Conservation (phyloP, 2,329 filamentous ascomycete genomes). For the Pseudogymnoascus verrucosus region DNA sequence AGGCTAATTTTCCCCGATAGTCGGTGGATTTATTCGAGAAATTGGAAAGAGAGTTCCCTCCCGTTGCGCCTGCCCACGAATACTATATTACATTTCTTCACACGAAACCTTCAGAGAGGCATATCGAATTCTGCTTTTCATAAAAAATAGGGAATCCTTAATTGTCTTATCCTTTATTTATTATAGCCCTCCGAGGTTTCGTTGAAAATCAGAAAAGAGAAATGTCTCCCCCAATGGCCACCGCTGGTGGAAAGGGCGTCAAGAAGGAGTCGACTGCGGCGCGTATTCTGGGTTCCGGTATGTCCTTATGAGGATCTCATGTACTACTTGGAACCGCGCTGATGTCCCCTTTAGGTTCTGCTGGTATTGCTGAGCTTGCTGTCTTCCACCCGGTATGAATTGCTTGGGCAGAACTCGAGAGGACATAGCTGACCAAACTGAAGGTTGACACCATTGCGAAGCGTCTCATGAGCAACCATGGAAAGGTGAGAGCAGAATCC, state of each 20-base stretch:
- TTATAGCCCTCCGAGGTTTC: background rate
- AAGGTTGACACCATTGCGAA: slow-evolving; percentile 97
- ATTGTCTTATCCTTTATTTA: slow-evolving; percentile 7
- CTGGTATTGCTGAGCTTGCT: slow-evolving; percentile 85
- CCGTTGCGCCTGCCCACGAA: slow-evolving; percentile 2
- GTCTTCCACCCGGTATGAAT: slow-evolving; percentile 77
- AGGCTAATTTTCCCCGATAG: slow-evolving; percentile 1
- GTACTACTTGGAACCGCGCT: slow-evolving; percentile 10
- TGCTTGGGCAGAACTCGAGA: slow-evolving; percentile 9
- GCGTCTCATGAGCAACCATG: slow-evolving; percentile 97
- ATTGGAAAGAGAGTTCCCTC: background rate
- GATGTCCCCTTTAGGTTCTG: slow-evolving; percentile 56
- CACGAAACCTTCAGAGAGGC: background rate
- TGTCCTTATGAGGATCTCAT: slow-evolving; percentile 17
- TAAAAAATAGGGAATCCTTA: background rate
- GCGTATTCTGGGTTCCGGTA: slow-evolving; percentile 86
- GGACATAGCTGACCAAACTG: slow-evolving; percentile 25
- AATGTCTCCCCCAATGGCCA: slow-evolving; percentile 16
- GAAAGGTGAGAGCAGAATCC: slow-evolving; percentile 44
- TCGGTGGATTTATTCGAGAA: slow-evolving; percentile 8
- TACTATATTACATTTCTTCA: background rate
- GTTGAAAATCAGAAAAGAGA: slow-evolving; percentile 2
- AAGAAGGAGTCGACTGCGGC: slow-evolving; percentile 87
- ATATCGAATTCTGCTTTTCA: background rate
- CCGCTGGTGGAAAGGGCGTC: slow-evolving; percentile 45